These are phyloP conservation scores for Delitschia confertaspora DNA, from an alignment of 495 filamentous ascomycete genomes.

Conservation along the genomic window DNA sequence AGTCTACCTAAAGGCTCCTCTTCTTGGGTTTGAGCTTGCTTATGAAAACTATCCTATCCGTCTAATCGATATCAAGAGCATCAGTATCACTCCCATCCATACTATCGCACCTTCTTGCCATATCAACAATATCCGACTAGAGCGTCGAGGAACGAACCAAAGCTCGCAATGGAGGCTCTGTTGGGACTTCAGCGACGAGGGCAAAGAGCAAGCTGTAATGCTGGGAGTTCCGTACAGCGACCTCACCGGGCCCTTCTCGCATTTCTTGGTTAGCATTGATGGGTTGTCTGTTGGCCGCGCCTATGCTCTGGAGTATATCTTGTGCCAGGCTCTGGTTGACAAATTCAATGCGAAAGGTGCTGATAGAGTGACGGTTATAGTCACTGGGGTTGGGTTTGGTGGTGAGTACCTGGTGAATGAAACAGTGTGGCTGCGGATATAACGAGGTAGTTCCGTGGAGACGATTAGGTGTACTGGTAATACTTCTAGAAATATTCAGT, in stretches of 20 bases:
- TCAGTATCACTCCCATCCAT: too few species aligned
- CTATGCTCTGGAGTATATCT: slow-evolving; percentile 22
- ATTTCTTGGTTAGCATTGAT: slow-evolving; percentile 20
- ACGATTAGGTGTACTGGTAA: too few species aligned
- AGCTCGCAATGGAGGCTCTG: slow-evolving; percentile 14
- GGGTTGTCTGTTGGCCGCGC: slow-evolving; percentile 16
- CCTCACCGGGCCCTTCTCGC: slow-evolving; percentile 25
- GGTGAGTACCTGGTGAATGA: background rate
- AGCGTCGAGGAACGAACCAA: slow-evolving; percentile 4
- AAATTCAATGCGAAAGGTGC: background rate
- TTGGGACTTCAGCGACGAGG: slow-evolving; percentile 5
- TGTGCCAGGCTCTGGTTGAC: slow-evolving; percentile 2
- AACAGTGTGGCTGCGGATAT: background rate
- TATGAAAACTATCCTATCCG: too few species aligned
- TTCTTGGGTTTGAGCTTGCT: background rate
- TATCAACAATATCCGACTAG: slow-evolving; percentile 3
- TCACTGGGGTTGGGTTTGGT: background rate
- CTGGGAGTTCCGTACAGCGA: slow-evolving; percentile 22
- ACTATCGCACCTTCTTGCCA: background rate
- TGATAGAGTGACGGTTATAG: background rate
- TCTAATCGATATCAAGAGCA: too few species aligned
- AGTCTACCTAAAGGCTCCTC: slow-evolving; percentile 3
- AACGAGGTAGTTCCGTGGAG: background rate
- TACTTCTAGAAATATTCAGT: background rate
- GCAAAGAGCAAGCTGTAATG: background rate